phyloP scores from a whole-genome alignment of 2,329 filamentous ascomycete genomes.

The Amylocarpus encephaloides region DNA sequence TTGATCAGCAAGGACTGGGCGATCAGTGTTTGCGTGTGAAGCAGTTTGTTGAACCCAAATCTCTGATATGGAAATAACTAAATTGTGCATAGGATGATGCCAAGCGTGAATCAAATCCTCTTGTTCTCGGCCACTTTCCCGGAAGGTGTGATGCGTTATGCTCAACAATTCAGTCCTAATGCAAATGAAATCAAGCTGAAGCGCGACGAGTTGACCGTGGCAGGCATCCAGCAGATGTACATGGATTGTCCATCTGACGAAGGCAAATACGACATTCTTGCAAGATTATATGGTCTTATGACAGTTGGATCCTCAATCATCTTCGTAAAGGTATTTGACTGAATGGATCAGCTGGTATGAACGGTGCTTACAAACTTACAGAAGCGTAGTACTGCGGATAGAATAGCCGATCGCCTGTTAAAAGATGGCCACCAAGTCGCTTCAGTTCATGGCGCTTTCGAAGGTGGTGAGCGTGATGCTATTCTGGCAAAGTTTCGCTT shows the following conservation, averaged over 20 bases:
- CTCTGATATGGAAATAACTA: conserved; percentile 10
- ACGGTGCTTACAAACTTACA: conserved; percentile 32
- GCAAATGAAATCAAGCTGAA: conserved; percentile 83
- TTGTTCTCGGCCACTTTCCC: conserved; percentile 98
- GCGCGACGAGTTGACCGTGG: conserved; percentile 88
- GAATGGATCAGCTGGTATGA: background rate
- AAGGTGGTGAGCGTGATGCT: conserved; percentile 74
- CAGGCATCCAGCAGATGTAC: conserved; percentile 96
- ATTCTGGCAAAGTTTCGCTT: conserved; percentile 82
- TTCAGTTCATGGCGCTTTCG: conserved; percentile 80
- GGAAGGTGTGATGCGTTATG: conserved; percentile 76
- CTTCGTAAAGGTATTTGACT: conserved; percentile 70
- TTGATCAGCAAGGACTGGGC: conserved; percentile 89
- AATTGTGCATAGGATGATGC: conserved; percentile 54
- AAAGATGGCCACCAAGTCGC: conserved; percentile 88
- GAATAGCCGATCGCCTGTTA: conserved; percentile 81
- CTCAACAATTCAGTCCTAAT: conserved; percentile 74
- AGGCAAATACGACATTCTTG: conserved; percentile 81
- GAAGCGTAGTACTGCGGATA: conserved; percentile 77
- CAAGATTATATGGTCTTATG: conserved; percentile 92
- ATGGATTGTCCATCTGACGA: conserved; percentile 81
- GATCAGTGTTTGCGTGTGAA: conserved; percentile 93
- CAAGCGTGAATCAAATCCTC: conserved; percentile 72
- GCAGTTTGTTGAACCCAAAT: conserved; percentile 46
- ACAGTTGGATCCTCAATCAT: conserved; percentile 97